A percentile compares a stretch with the other conserved stretches of the same genome.
Evolutionary conservation across 163 green algal genomes (phyloP).

Genomic region (Coccomyxa subellipsoidea): DNA sequence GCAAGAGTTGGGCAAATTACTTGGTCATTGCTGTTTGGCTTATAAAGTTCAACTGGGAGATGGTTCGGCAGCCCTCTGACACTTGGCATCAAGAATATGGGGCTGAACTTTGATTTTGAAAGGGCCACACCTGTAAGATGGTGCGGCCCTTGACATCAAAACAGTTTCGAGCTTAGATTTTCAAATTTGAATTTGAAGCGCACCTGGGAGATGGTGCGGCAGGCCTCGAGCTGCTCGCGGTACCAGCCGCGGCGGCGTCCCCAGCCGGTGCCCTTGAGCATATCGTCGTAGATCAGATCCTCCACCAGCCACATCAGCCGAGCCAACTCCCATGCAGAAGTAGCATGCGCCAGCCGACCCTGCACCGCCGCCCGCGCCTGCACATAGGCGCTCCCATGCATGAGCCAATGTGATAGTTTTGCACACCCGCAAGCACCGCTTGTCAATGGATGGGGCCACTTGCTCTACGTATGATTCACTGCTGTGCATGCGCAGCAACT

Average conservation of each 20-base stretch:
- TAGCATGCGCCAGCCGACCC: conserved; percentile 1
- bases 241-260: conserved; percentile 25
- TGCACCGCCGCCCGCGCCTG: conserved; percentile 26
- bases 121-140: too few relatives aligned
- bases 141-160: background rate
- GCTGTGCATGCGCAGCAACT: too few relatives aligned
- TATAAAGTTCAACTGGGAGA: too few relatives aligned
- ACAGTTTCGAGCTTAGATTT: background rate
- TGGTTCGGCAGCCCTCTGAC: too few relatives aligned
- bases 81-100: too few relatives aligned
- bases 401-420: too few relatives aligned
- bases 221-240: conserved; percentile 24
- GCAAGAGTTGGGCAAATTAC: too few relatives aligned
- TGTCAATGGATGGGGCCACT: too few relatives aligned
- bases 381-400: conserved; percentile 6
- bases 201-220: conserved; percentile 15
- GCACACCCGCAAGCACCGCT: too few relatives aligned
- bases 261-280: conserved; percentile 30
- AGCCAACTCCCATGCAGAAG: conserved; percentile 9
- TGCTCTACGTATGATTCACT: too few relatives aligned
- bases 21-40: too few relatives aligned
- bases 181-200: background rate
- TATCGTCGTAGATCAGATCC: conserved; percentile 31
- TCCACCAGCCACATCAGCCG: conserved; percentile 33
- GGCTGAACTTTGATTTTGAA: too few relatives aligned